phyloP scores from a whole-genome alignment of 1,139 yeast genomes.

The Taphrina communis region DNA sequence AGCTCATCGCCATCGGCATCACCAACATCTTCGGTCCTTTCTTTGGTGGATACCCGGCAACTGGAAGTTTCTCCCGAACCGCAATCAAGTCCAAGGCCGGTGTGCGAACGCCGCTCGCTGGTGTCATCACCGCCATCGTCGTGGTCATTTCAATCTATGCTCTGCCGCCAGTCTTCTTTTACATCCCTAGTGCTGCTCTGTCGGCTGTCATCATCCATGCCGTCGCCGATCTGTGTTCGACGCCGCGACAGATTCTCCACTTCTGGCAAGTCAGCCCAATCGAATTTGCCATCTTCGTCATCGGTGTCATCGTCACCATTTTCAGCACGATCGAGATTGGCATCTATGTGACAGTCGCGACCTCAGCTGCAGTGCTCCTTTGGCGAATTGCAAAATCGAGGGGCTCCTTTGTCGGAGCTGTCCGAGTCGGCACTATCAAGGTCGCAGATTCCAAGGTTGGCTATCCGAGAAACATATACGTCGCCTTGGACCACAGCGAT shows the following conservation, averaged over 20 bases:
- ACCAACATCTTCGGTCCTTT: slow-evolving; percentile 89
- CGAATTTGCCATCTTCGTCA: slow-evolving; percentile 75
- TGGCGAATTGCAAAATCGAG: slow-evolving; percentile 79
- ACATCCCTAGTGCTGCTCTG: slow-evolving; percentile 86
- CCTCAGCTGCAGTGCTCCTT: slow-evolving; percentile 75
- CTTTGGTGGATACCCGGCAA: slow-evolving; percentile 92
- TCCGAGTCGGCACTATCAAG: slow-evolving; percentile 63
- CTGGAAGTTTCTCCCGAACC: slow-evolving; percentile 94
- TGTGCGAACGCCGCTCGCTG: slow-evolving; percentile 92
- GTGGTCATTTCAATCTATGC: slow-evolving; percentile 85
- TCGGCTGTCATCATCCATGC: slow-evolving; percentile 92
- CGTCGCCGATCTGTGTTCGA: slow-evolving; percentile 84
- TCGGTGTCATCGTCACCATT: slow-evolving; percentile 78
- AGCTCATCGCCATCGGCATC: slow-evolving; percentile 90
- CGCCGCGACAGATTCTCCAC: slow-evolving; percentile 71
- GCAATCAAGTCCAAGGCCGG: slow-evolving; percentile 95
- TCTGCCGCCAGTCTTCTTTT: slow-evolving; percentile 80
- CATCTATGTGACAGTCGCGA: slow-evolving; percentile 86
- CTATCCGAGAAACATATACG: slow-evolving; percentile 49
- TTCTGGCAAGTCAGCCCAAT: slow-evolving; percentile 79
- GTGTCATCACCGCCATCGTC: slow-evolving; percentile 86
- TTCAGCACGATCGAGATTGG: slow-evolving; percentile 86
- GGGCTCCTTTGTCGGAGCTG: slow-evolving; percentile 82
- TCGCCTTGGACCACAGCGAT: slow-evolving; percentile 66
- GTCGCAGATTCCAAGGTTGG: slow-evolving; percentile 35